Evolutionary conservation across 2,329 filamentous ascomycete species (phyloP).

Genomic region (Dothideomycetes sp.): DNA sequence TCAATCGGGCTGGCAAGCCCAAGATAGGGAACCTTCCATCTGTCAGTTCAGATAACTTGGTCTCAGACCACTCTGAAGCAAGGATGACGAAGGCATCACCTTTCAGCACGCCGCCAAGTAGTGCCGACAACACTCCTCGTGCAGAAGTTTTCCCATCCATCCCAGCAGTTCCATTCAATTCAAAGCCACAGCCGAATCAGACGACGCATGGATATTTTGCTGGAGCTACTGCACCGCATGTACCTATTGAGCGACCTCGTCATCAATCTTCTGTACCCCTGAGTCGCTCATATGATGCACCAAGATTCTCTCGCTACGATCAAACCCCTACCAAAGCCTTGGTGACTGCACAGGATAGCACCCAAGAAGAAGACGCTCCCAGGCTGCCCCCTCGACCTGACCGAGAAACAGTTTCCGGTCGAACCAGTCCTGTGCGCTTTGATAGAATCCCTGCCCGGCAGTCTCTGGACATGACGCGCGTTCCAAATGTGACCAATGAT

Average conservation of each 20-base stretch:
- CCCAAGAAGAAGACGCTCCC: conserved; percentile 20
- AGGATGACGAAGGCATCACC: conserved; percentile 46
- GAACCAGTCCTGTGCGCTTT: conserved; percentile 21
- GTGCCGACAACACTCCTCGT: conserved; percentile 46
- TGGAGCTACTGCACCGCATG: neutral
- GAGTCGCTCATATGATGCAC: conserved; percentile 4
- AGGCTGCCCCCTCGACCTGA: conserved; percentile 26
- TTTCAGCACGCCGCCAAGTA: conserved; percentile 77
- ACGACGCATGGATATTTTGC: conserved; percentile 12
- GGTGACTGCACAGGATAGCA: conserved; percentile 1
- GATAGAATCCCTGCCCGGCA: conserved; percentile 13
- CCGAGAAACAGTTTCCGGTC: conserved; percentile 22
- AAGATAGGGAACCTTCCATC: conserved; percentile 46
- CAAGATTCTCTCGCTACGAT: neutral
- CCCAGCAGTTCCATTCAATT: neutral
- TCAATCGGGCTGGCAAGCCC: conserved; percentile 74
- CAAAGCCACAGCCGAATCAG: conserved; percentile 5
- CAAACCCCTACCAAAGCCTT: neutral
- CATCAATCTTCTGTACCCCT: conserved; percentile 8
- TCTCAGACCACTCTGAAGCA: too few relatives aligned
- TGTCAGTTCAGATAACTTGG: conserved; percentile 15
- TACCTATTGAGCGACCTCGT: neutral
- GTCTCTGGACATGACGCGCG: conserved; percentile 10
- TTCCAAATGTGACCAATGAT: neutral
- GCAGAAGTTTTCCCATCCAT: conserved; percentile 2